Evolutionary conservation across 2,329 filamentous ascomycete genomes (phyloP).

Genomic region (Plenodomus lindquistii): DNA sequence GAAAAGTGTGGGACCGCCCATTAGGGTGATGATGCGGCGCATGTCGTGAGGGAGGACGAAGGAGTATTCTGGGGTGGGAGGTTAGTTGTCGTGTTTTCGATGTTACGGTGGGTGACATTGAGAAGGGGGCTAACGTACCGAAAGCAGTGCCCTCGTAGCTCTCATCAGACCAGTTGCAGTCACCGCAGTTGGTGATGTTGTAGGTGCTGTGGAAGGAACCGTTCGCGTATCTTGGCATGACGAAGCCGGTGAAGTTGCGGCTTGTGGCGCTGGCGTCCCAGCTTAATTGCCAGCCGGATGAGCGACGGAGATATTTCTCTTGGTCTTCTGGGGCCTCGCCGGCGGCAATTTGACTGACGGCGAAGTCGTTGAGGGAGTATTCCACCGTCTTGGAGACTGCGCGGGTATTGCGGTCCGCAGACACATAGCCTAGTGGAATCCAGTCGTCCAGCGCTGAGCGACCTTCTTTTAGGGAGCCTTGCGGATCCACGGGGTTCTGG

Average conservation of each 20-base stretch:
- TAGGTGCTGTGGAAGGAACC: conserved; percentile 45
- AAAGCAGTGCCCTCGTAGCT: conserved; percentile 50
- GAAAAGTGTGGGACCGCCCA: conserved; percentile 47
- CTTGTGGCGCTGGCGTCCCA: conserved; percentile 45
- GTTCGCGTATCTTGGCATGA: conserved; percentile 43
- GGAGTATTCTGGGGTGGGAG: conserved; percentile 42
- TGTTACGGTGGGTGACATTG: not conserved
- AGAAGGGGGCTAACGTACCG: conserved; percentile 12
- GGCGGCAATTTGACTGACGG: conserved; percentile 47
- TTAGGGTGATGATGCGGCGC: conserved; percentile 47
- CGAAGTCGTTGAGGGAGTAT: conserved; percentile 51
- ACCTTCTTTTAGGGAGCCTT: conserved; percentile 48
- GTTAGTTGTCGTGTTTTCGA: no score
- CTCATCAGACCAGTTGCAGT: conserved; percentile 48
- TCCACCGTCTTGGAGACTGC: conserved; percentile 49
- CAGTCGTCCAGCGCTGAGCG: conserved; percentile 50
- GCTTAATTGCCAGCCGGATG: conserved; percentile 49
- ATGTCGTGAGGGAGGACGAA: conserved; percentile 51
- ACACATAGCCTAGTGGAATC: conserved; percentile 49
- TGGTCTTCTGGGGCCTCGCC: conserved; percentile 47
- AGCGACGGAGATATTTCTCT: conserved; percentile 44
- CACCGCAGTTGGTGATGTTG: conserved; percentile 48
- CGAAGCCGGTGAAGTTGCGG: conserved; percentile 44
- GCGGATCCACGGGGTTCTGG: conserved; percentile 38
- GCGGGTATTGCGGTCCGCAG: conserved; percentile 43